Evolutionary conservation across 1,284 basidiomycete species (phyloP).

Genomic region (Trichosporon sp.): DNA sequence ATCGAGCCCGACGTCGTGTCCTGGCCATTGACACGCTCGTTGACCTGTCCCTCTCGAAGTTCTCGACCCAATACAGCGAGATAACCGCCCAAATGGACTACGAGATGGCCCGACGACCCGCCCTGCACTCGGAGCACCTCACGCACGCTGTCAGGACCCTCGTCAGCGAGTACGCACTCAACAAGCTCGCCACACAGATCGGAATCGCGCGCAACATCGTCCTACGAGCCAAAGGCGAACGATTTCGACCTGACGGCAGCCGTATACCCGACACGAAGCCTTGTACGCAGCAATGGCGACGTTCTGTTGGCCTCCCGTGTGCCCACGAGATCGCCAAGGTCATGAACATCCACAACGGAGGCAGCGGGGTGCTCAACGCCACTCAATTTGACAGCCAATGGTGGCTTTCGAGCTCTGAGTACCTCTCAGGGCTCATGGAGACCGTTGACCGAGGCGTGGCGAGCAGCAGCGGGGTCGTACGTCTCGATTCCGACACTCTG

Average conservation of each 20-base stretch:
- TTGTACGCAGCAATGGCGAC: background rate
- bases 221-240: background rate
- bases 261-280: background rate
- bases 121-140: too few species aligned
- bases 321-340: background rate
- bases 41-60: background rate
- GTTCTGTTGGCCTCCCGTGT: background rate
- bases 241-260: background rate
- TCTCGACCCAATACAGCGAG: background rate
- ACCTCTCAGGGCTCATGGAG: background rate
- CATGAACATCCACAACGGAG: background rate
- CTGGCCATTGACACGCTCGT: background rate
- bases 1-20: background rate
- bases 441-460: background rate
- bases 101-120: too few species aligned
- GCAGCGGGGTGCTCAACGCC: background rate
- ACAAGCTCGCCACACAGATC: too few species aligned
- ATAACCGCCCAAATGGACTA: too few species aligned
- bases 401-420: background rate
- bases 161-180: too few species aligned
- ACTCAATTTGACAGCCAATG: background rate
- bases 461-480: background rate
- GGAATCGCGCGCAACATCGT: too few species aligned
- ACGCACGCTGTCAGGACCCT: too few species aligned
- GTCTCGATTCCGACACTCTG: background rate